These are phyloP conservation scores for Penicillium macrosclerotiorum DNA, from an alignment of 495 filamentous ascomycete species.

Conservation along the genomic window DNA sequence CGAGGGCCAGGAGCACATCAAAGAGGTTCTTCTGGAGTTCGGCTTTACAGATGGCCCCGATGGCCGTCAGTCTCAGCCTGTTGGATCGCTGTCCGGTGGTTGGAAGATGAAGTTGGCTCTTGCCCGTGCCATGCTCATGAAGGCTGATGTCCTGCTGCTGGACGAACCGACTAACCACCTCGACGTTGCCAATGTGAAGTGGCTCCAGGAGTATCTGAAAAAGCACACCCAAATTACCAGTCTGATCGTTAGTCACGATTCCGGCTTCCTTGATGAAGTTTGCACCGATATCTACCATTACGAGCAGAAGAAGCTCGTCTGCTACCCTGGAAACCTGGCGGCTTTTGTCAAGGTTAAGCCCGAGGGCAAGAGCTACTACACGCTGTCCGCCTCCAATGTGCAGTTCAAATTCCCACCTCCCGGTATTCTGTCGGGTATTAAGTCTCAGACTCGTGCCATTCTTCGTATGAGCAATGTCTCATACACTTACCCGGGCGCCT, in stretches of 20 bases:
- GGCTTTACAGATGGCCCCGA: conserved; percentile 89
- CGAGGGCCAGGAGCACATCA: conserved; percentile 77
- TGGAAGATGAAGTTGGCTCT: conserved; percentile 99
- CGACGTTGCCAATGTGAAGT: conserved; percentile 93
- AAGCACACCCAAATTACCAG: conserved; percentile 94
- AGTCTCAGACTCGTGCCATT: conserved; percentile 88
- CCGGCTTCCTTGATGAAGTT: conserved; percentile 91
- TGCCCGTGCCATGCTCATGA: conserved; percentile 93
- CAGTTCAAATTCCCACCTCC: conserved; percentile 98
- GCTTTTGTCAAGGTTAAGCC: conserved; percentile 89
- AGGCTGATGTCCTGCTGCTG: conserved; percentile 89
- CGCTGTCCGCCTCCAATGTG: conserved; percentile 81
- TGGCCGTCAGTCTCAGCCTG: conserved; percentile 80
- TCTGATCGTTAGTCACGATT: conserved; percentile 98
- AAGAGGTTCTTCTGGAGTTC: conserved; percentile 79
- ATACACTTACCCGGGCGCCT: conserved; percentile 83
- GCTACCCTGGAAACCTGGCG: conserved; percentile 92
- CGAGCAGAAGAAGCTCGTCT: conserved; percentile 92
- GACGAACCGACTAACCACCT: conserved; percentile 99
- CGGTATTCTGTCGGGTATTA: conserved; percentile 91
- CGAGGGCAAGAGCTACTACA: conserved; percentile 99
- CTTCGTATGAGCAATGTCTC: conserved; percentile 90
- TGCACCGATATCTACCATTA: conserved; percentile 99
- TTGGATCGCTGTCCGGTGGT: conserved; percentile 94
- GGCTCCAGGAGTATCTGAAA: conserved; percentile 95